phyloP scores from a whole-genome alignment of 805 yeast species.

The Tetrapisispora iriomotensis region DNA sequence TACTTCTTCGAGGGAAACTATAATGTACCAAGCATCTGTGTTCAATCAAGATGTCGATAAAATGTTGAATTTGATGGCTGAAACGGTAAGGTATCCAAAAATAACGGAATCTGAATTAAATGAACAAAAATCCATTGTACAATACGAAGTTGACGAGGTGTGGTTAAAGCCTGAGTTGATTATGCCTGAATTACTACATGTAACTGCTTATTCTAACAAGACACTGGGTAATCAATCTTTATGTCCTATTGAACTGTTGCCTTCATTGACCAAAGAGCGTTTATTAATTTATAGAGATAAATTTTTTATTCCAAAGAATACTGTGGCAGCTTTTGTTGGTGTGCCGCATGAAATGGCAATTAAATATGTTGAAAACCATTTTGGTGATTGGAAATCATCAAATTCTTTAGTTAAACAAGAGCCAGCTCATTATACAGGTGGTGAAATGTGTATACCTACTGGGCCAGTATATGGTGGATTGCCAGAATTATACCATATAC shows the following conservation, averaged over 20 bases:
- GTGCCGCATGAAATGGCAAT: conserved; percentile 62
- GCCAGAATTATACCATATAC: conserved; percentile 77
- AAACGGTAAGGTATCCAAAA: conserved; percentile 66
- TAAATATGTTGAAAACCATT: conserved; percentile 47
- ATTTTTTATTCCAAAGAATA: conserved; percentile 68
- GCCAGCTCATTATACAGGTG: conserved; percentile 48
- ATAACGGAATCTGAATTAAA: conserved; percentile 59
- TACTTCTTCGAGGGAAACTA: conserved; percentile 81
- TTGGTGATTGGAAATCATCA: conserved; percentile 48
- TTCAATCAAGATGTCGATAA: conserved; percentile 75
- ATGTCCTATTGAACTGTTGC: conserved; percentile 64
- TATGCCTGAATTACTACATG: conserved; percentile 84
- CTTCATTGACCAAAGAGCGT: conserved; percentile 41
- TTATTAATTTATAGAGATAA: conserved; percentile 51
- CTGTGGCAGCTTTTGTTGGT: conserved; percentile 84
- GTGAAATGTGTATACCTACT: conserved; percentile 45
- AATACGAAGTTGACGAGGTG: conserved; percentile 75
- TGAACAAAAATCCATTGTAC: conserved; percentile 64
- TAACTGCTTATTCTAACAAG: conserved; percentile 60
- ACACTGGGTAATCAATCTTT: conserved; percentile 81
- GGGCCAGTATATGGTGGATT: conserved; percentile 50
- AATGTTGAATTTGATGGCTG: conserved; percentile 68
- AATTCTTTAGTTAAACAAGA: conserved; percentile 19
- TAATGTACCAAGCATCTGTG: conserved; percentile 90
- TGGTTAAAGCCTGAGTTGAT: conserved; percentile 74